Evolutionary conservation across 495 filamentous ascomycete genomes (phyloP).

Genomic region (Bacidia gigantensis): DNA sequence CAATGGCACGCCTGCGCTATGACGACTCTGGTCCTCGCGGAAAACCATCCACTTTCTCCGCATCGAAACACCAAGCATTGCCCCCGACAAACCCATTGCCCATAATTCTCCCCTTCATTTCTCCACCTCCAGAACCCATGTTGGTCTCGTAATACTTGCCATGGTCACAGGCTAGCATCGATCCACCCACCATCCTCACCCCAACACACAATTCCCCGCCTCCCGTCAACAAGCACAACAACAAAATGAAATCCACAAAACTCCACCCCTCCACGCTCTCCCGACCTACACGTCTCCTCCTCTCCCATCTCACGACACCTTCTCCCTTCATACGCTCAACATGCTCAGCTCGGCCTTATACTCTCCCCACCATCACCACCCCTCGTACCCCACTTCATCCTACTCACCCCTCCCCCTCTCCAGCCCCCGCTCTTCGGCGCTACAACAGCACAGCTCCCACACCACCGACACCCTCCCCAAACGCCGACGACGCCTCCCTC

Average conservation of each 20-base stretch:
- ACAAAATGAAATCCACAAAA: background rate
- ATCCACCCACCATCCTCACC: background rate
- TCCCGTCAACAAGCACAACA: background rate
- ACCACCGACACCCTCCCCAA: background rate
- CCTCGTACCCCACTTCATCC: too few relatives aligned
- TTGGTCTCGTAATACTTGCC: too few relatives aligned
- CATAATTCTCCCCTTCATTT: background rate
- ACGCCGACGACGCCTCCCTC: conserved; percentile 6
- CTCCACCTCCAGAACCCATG: too few relatives aligned
- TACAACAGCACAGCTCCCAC: background rate
- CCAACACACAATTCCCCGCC: background rate
- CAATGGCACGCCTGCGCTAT: background rate
- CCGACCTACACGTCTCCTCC: too few relatives aligned
- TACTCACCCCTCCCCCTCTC: too few relatives aligned
- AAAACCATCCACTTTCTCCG: background rate
- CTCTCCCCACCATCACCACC: too few relatives aligned
- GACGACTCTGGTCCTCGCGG: background rate
- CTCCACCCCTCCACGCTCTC: background rate
- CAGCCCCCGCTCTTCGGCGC: too few relatives aligned
- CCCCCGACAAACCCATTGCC: background rate
- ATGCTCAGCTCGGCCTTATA: too few relatives aligned
- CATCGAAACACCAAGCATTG: background rate
- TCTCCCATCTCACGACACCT: too few relatives aligned
- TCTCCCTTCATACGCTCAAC: too few relatives aligned
- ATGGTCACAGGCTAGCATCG: background rate